Base-by-base conservation (phyloP, 2,329 filamentous ascomycete species). In the Sporothrix protearum region DNA sequence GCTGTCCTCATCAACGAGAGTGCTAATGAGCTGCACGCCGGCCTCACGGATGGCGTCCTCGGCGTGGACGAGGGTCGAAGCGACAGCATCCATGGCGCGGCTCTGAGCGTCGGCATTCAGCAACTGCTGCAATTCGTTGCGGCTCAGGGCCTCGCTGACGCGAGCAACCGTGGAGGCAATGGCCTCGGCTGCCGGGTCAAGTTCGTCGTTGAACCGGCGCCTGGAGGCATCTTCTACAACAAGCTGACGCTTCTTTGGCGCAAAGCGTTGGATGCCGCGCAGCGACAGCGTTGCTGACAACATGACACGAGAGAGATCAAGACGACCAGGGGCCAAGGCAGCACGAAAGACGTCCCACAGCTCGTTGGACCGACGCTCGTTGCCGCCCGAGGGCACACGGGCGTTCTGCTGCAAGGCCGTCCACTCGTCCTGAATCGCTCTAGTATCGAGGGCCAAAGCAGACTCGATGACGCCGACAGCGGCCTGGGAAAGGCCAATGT, bases 21-120 rank as follows among this genome's bases (percentile, higher is more conserved):
- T 89, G 80, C 97, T 97, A 75, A 98, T 86, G 36, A 98, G 83
- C 75, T 94, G 91, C 7, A 94, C 87, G 0, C 92, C 90, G 19
- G 92, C 91, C 78, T 94, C 91, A 73, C 93, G 93, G 45, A 96
- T 90, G 72, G 89, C 86, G 71, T 91, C 84, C 75, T 96, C 91
- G 19, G 93, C 92, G 57, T 94, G 94, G 71, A 97, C 89, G 7
- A 97, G 87, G 22, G 93, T 86, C 4, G 91, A 90, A 61, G 97
- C 88, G 55, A 97, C 85, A 49, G 92, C 88, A 75, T 90, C 89
- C 73, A 92, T 91, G 7, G 90, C 75, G n/a, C 75, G 73, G 70
- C 76, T 90, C 55, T 88, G 83, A 25, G 87, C 85, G 71, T 91
- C 88, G 69, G 87, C 84, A 76, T 92, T 93, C 12, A 98, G 82